Evolutionary conservation across 2,329 filamentous ascomycete genomes (phyloP).

Genomic region (Myrmaecium sp.): DNA sequence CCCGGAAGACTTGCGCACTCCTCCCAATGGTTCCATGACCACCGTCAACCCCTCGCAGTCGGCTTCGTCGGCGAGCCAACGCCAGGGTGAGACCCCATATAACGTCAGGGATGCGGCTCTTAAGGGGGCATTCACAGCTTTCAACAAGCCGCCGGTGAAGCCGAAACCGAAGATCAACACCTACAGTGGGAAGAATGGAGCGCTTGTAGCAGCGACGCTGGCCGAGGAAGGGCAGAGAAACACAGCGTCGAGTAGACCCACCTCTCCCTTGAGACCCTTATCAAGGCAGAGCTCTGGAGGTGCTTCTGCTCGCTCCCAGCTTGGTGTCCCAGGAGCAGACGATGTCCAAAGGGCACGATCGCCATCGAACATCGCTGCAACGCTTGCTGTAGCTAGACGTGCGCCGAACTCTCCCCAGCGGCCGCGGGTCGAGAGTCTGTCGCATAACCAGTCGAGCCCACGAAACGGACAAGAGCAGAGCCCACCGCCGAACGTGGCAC

Average conservation of each 20-base stretch:
- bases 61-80: conserved; percentile 12
- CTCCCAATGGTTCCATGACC: conserved; percentile 24
- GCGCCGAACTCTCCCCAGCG: conserved; percentile 29
- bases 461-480: too few species aligned
- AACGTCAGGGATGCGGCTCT: conserved; percentile 29
- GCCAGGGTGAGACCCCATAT: conserved; percentile 16
- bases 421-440: conserved; percentile 23
- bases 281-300: conserved; percentile 16
- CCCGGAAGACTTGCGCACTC: too few species aligned
- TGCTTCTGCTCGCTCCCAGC: too few species aligned
- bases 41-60: conserved; percentile 13
- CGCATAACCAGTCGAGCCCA: conserved; percentile 3
- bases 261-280: conserved; percentile 11
- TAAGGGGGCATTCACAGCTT: conserved; percentile 31
- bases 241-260: too few species aligned
- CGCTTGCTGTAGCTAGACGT: conserved; percentile 44
- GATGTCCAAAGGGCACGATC: too few species aligned
- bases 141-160: conserved; percentile 26
- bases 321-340: too few species aligned
- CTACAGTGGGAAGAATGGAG: conserved; percentile 24
- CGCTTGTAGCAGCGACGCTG: conserved; percentile 28
- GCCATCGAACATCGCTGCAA: conserved; percentile 45
- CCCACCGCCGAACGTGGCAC: too few species aligned
- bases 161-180: conserved; percentile 22
- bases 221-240: conserved; percentile 12